Evolutionary conservation across 1,139 yeast genomes (phyloP), one percentile per base, ranked within the genome.

Genomic region (Suhomyces chickasaworum): DNA sequence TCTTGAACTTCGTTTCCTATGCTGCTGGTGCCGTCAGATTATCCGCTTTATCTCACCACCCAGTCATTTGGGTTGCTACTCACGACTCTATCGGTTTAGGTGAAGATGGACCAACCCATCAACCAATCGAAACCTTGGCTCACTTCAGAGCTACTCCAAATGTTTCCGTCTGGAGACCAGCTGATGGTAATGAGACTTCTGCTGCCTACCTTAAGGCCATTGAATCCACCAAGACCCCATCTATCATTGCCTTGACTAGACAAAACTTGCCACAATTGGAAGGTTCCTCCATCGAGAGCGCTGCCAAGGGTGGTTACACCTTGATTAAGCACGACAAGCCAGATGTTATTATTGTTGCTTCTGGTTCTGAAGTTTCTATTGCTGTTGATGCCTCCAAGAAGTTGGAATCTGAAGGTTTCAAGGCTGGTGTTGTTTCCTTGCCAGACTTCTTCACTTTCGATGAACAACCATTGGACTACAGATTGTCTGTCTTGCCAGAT

Each of bases 41-140:
- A 63, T 81, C 97, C 49, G 98, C 98, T 49, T 80, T 93, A 54
- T 89, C 97, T 51, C 93, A 93, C 63, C 93, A 85, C 72, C 97
- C 96, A 60, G 86, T 89, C 60, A 84, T 89, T 67, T 90, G 97
- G 96, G 96, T 93, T 55, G 98, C 98, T 53, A 93, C 99, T 57
- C 99, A 93, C 75, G 99, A 93, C 75, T 93, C 99, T 47, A 93
- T 93, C 66, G 99, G 99, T 76, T 82, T 93, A 60, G 99, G 99
- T 77, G 99, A 93, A 80, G 99, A 93, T 69, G 99, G 99, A 68
- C 99, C 99, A 71, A 93, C 99, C 68, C 99, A 93, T 76, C 99
- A 93, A 80, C 99, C 99, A 73, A 89, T 93, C 63, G 99, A 93
- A 82, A 93, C 99, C 53, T 78, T 93, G 69, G 96, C 98, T 53